phyloP scores from a whole-genome alignment of 2,329 filamentous ascomycete genomes.

The Purpureocillium lavendulum region DNA sequence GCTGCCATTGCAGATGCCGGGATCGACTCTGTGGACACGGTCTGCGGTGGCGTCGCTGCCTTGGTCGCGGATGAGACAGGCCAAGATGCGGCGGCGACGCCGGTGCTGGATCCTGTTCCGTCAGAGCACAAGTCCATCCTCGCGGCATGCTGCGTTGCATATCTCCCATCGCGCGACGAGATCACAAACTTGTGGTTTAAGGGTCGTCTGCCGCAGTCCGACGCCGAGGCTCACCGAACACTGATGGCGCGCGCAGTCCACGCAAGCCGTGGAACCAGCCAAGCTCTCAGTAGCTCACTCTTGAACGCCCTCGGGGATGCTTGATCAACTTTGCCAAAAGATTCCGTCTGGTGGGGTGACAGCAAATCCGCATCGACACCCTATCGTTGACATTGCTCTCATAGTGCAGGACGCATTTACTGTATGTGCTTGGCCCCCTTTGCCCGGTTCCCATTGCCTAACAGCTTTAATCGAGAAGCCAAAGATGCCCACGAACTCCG shows the following conservation, averaged over 20 bases:
- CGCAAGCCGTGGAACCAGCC: slow-evolving; percentile 28
- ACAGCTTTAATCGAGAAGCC: no score
- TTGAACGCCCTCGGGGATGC: no score
- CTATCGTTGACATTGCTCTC: no score
- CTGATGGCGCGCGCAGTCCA: slow-evolving; percentile 32
- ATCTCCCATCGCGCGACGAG: slow-evolving; percentile 79
- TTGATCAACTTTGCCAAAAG: not conserved
- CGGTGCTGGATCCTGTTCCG: slow-evolving; percentile 75
- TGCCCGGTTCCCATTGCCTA: no score
- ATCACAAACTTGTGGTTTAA: slow-evolving; percentile 94
- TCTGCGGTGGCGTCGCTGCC: slow-evolving; percentile 83
- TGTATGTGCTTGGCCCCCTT: no score
- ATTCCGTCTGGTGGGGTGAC: no score
- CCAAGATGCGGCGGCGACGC: slow-evolving; percentile 26
- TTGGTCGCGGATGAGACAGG: slow-evolving; percentile 42
- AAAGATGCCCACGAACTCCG: no score
- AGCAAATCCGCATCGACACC: no score
- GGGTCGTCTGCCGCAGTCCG: slow-evolving; percentile 46
- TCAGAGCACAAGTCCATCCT: slow-evolving; percentile 69
- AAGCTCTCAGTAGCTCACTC: slow-evolving; percentile 22
- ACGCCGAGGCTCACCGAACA: slow-evolving; percentile 19
- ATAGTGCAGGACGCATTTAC: no score
- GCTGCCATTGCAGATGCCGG: slow-evolving; percentile 90
- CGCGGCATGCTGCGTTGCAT: slow-evolving; percentile 84
- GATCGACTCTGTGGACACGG: slow-evolving; percentile 89